Base-by-base conservation (phyloP, 1,284 basidiomycete genomes). In the Marasmius tenuissimus region DNA sequence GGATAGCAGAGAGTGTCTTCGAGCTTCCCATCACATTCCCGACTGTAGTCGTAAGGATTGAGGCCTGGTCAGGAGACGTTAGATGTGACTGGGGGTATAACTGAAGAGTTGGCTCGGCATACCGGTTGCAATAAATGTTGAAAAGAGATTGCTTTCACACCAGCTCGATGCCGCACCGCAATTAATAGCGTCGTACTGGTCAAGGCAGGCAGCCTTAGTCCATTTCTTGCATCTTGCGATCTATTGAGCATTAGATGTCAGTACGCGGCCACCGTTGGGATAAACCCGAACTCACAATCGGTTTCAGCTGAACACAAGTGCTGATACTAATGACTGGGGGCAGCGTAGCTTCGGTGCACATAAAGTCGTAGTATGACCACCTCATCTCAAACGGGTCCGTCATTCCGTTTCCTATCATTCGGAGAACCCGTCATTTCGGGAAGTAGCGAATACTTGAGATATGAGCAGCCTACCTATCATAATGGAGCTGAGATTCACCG, bases 21-120 rank as follows among this genome's bases (percentile, higher is more conserved):
- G 10, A 73, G 56, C 39, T 71, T 63, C 2, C 78, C 82, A 22
- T 85, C 81, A 65, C 89, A 91, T 51, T 75, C 69, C 69, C 81
- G 81, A 65, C 83, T 85, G 52, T 91, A 80, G 69, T 92, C 88
- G 69, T 90, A 90, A 33, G 78, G 78, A 63, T 86, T 87, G 64
- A 69, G 71, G 34, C 75, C 79, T 79, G 38, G 12, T 4, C 50
- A 8, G 20, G 16, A 34, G 14, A 22, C 14, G 20, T 4, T 10
- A 52, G 18, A 16, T 49, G 16, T 49, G 9, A n/a, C 14, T 18
- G 18, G 27, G 9, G 8, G 34, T 9, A 22, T 8, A 10, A 52
- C 22, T 12, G n/a, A 18, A n/a, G 8, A 12, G 14, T 53, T 2
- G 38, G 35, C 8, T 14, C 18, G 11, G 34, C 62, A 40, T 64